These are phyloP conservation scores for Yamadazyma olivae DNA, from an alignment of 805 yeast genomes.

Conservation along the genomic window DNA sequence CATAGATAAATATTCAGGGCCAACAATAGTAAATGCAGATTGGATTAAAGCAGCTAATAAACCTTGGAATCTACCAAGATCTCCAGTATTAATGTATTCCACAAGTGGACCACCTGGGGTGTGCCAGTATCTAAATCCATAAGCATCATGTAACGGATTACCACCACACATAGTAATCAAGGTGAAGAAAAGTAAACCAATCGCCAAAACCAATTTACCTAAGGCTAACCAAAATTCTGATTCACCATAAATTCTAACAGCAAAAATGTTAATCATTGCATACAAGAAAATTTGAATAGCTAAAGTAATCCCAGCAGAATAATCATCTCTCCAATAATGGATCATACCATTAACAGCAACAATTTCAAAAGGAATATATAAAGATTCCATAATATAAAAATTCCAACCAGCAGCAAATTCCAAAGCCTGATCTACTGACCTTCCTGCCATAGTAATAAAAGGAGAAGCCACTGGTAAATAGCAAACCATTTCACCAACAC, in stretches of 20 bases:
- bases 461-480: constrained; percentile 36
- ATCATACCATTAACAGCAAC: constrained; percentile 52
- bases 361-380: constrained; percentile 47
- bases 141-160: constrained; percentile 30
- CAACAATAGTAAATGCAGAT: constrained; percentile 40
- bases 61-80: constrained; percentile 40
- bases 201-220: constrained; percentile 34
- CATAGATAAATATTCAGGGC: constrained; percentile 45
- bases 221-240: constrained; percentile 46
- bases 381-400: constrained; percentile 41
- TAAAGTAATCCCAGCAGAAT: constrained; percentile 45
- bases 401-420: constrained; percentile 31
- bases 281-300: constrained; percentile 39
- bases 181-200: constrained; percentile 35
- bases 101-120: constrained; percentile 38
- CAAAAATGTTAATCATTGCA: constrained; percentile 41
- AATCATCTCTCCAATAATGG: constrained; percentile 49
- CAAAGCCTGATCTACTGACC: constrained; percentile 36
- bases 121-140: constrained; percentile 33
- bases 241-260: constrained; percentile 50
- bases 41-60: constrained; percentile 35
- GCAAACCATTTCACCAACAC: constrained; percentile 38
- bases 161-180: constrained; percentile 38
- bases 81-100: constrained; percentile 33
- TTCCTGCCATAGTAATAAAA: constrained; percentile 35